Conservation (phyloP, 441 rosid species). For the Adansonia madagascariensis region DNA sequence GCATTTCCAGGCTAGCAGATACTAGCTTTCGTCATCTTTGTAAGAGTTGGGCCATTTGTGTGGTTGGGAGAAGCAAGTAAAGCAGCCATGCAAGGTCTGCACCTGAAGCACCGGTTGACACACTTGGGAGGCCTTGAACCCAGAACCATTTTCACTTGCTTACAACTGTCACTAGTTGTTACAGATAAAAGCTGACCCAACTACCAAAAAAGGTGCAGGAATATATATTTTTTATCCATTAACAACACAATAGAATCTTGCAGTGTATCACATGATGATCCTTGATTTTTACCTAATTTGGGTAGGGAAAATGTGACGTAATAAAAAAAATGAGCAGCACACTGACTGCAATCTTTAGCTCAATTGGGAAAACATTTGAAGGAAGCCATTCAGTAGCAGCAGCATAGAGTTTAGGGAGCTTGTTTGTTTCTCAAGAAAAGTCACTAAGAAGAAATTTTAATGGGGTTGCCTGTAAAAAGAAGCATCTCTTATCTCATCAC, state of each 20-base stretch:
- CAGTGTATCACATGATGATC: neutral
- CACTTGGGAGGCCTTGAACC: constrained; percentile 52
- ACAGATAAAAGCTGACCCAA: constrained; percentile 18
- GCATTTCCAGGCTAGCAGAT: constrained; percentile 50
- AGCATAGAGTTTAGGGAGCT: constrained; percentile 19
- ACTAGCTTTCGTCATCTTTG: constrained; percentile 37
- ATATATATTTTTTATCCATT: neutral
- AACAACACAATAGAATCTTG: neutral
- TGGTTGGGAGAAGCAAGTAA: constrained; percentile 35
- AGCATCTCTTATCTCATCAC: neutral
- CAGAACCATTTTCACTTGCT: constrained; percentile 36
- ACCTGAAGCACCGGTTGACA: constrained; percentile 45
- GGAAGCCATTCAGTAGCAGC: constrained; percentile 37
- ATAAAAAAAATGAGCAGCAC: constrained; percentile 32
- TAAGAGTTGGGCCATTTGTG: neutral
- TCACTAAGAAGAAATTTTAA: neutral
- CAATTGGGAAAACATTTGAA: neutral
- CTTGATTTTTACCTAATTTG: constrained; percentile 34
- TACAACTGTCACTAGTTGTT: neutral
- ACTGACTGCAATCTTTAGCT: constrained; percentile 18
- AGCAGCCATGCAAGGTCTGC: constrained; percentile 50
- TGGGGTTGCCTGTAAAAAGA: neutral
- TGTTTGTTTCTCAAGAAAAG: constrained; percentile 11
- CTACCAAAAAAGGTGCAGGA: constrained; percentile 7
- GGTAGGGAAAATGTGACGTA: constrained; percentile 27